phyloP scores from a whole-genome alignment of 2,329 filamentous ascomycete species.

The Curvularia spicifera region DNA sequence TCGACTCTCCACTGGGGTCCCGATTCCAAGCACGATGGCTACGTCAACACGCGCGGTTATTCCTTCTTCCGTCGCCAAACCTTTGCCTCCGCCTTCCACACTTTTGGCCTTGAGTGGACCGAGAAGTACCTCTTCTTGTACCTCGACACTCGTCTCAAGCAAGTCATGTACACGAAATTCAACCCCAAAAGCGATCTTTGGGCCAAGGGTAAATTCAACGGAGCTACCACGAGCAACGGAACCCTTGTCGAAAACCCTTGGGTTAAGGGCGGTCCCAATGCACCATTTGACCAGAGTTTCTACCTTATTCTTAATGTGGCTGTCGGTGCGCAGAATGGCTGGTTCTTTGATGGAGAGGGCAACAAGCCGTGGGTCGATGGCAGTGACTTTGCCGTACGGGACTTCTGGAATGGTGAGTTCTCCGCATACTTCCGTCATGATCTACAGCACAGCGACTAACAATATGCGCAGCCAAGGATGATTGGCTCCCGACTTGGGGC shows the following conservation, averaged over 20 bases:
- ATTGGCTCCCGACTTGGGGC: slow-evolving; percentile 75
- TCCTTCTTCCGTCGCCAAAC: slow-evolving; percentile 67
- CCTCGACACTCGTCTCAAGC: slow-evolving; percentile 76
- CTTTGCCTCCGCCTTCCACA: slow-evolving; percentile 72
- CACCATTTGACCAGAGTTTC: slow-evolving; percentile 76
- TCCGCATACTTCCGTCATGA: not conserved
- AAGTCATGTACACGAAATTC: slow-evolving; percentile 78
- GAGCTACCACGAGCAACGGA: slow-evolving; percentile 65
- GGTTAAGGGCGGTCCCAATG: slow-evolving; percentile 67
- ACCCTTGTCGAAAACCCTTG: slow-evolving; percentile 68
- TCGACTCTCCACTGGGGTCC: slow-evolving; percentile 80
- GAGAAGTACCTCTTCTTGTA: slow-evolving; percentile 87
- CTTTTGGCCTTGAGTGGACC: slow-evolving; percentile 73
- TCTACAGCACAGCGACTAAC: slow-evolving; percentile 53
- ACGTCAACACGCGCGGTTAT: slow-evolving; percentile 30
- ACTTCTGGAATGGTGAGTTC: slow-evolving; percentile 36
- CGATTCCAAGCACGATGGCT: slow-evolving; percentile 29
- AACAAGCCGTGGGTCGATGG: slow-evolving; percentile 76
- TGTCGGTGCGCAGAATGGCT: slow-evolving; percentile 79
- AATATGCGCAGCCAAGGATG: slow-evolving; percentile 66
- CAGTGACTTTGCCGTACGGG: slow-evolving; percentile 28
- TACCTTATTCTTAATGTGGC: slow-evolving; percentile 78
- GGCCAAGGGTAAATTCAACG: slow-evolving; percentile 70
- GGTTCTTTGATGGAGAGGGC: slow-evolving; percentile 68
- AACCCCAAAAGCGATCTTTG: slow-evolving; percentile 62